Base-by-base conservation (phyloP, 2,329 filamentous ascomycete species). In the Claviceps africana region DNA sequence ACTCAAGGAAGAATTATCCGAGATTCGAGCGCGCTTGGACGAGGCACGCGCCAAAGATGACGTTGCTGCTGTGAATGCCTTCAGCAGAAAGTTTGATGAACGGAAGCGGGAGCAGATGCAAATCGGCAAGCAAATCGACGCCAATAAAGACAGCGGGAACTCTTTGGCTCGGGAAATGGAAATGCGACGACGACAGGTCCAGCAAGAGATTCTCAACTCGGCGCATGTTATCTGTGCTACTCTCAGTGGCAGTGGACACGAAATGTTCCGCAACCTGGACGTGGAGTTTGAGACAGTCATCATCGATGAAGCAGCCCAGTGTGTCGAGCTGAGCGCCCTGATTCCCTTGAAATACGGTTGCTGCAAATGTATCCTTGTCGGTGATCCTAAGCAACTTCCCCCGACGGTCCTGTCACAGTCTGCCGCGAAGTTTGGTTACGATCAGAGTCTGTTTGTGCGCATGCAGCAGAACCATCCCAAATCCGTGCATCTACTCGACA, bases 201-300 rank as follows among this genome's bases (percentile, higher is more conserved):
- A 97, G 66, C 90, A 97, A 65, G 83, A 93, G 59, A 87, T 98
- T 51, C 79, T 98, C 46, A 86, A 95, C 63, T 83, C 84, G 25
- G 88, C 93, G 2, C 88, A 98, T 68, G 86, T 98, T 50, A 81
- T 98, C 31, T 98, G 93, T 67, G 87, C 91, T 43, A 98, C 93
- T 0, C 81, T 98, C 51, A 96, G 90, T 66, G 93, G 91, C 61
- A 91, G 86, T 66, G 93, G 93, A 3, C 94, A 98, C 62, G 93
- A 98, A 59, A 95, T 97, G 82, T 95, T 98, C 71, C 88, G 91
- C 67, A 86, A 85, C 60, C 71, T 98, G 52, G 90, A 87, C 60
- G 88, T 98, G 50, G 93, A 98, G 66, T 98, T 98, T 59, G 93
- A 98, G 69, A 97, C 93, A 0, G 93, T 98, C 58, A 87, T 98